Conservation (phyloP, 169 alveolate genomes). For the Plasmodium vivax region DNA sequence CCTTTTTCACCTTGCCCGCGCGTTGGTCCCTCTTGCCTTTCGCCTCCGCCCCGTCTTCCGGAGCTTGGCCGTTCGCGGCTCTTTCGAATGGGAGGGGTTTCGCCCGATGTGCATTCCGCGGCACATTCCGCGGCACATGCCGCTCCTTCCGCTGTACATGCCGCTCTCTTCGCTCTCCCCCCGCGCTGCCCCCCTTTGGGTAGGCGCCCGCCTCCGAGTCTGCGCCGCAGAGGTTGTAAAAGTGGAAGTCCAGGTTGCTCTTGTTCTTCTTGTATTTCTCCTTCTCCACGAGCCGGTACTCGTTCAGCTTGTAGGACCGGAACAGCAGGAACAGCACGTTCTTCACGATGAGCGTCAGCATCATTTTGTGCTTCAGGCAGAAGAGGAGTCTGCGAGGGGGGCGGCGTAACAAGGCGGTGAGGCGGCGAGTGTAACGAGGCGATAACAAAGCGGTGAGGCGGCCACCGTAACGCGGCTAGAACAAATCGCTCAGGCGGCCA, state of each 20-base stretch:
- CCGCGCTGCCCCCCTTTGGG: not conserved
- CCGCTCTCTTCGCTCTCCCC: not conserved
- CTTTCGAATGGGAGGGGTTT: not conserved
- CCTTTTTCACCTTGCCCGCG: not conserved
- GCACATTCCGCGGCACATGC: not conserved
- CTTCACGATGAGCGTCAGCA: conserved; percentile 51
- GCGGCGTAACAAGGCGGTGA: no score
- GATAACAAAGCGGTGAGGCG: not conserved
- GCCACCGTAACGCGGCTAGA: no score
- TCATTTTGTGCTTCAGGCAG: conserved; percentile 34
- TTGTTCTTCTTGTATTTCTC: conserved; percentile 59
- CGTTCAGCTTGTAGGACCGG: conserved; percentile 54
- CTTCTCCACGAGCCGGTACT: conserved; percentile 55
- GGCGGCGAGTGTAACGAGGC: not conserved
- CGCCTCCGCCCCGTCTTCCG: not conserved
- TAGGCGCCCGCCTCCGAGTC: conserved; percentile 13
- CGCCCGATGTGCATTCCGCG: no score
- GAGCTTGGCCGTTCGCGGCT: not conserved
- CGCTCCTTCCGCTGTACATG: not conserved
- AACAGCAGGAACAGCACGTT: conserved; percentile 48
- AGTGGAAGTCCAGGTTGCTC: conserved; percentile 46
- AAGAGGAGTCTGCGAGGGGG: conserved; percentile 18
- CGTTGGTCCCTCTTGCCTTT: not conserved
- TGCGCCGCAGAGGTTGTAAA: conserved; percentile 9
- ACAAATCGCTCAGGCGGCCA: no score